A percentile compares a stretch with the other conserved stretches of the same genome.
phyloP scores from a whole-genome alignment of 1,284 basidiomycete species.

The Malassezia obtusa region DNA sequence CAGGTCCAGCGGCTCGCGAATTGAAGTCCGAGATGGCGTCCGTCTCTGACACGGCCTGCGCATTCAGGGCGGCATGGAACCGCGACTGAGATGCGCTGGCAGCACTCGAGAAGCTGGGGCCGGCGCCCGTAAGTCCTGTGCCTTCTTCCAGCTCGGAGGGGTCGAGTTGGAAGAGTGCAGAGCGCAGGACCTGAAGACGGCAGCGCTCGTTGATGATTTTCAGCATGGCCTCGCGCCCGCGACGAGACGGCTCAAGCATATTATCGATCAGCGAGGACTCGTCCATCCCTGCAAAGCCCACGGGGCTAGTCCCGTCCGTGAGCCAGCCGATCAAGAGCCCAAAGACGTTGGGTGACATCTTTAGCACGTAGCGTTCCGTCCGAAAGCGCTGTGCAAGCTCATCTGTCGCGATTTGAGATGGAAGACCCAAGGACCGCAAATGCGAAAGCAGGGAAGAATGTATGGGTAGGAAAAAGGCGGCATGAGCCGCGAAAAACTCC shows the following conservation, averaged over 20 bases:
- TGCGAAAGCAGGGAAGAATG: constrained; percentile 69
- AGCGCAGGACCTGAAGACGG: constrained; percentile 59
- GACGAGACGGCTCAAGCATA: constrained; percentile 46
- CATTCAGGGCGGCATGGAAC: constrained; percentile 20
- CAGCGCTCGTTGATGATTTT: constrained; percentile 87
- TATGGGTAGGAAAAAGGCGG: constrained; percentile 59
- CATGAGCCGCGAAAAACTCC: constrained; percentile 65
- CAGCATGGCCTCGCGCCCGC: constrained; percentile 65
- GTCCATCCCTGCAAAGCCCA: constrained; percentile 62
- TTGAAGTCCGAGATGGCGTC: constrained; percentile 44
- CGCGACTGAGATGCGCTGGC: neutral
- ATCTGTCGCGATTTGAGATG: constrained; percentile 69
- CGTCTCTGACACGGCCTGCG: constrained; percentile 29
- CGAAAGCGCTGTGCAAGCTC: constrained; percentile 74
- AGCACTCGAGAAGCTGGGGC: constrained; percentile 26
- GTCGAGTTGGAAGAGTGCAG: constrained; percentile 37
- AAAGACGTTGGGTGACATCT: constrained; percentile 84
- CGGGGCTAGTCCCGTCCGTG: constrained; percentile 79
- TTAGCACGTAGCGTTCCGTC: constrained; percentile 78
- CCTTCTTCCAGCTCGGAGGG: constrained; percentile 40
- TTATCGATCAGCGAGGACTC: constrained; percentile 65
- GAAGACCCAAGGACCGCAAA: constrained; percentile 70
- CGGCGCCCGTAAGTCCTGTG: constrained; percentile 42
- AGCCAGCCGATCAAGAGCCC: constrained; percentile 89
- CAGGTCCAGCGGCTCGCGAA: constrained; percentile 37